Evolutionary conservation across 1,284 basidiomycete genomes (phyloP).

Genomic region (Ganoderma lingzhi): DNA sequence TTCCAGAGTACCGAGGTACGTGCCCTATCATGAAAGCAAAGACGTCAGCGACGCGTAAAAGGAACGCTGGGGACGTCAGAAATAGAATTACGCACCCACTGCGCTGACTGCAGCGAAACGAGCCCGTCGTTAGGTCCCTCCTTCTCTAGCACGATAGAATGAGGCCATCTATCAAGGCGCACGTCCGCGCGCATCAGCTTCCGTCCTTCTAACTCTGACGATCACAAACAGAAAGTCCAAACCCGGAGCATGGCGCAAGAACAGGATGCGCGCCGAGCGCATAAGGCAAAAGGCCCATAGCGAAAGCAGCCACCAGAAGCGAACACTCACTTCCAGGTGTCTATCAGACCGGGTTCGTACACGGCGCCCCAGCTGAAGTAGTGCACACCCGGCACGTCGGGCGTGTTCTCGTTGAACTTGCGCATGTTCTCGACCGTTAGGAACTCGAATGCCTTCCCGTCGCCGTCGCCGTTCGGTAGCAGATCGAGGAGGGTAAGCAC

Average conservation of each 20-base stretch:
- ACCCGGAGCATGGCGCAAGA: neutral
- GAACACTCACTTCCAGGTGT: conserved; percentile 79
- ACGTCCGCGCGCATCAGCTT: conserved; percentile 14
- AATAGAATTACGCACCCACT: conserved; percentile 66
- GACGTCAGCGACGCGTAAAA: neutral
- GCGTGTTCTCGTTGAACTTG: conserved; percentile 86
- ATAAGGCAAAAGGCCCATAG: neutral
- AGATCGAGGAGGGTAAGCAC: conserved; percentile 77
- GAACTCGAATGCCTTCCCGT: conserved; percentile 90
- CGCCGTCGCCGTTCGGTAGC: conserved; percentile 87
- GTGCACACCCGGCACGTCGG: conserved; percentile 77
- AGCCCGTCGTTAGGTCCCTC: conserved; percentile 95
- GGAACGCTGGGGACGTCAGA: conserved; percentile 14
- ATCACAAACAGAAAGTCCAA: conserved; percentile 6
- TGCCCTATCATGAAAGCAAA: conserved; percentile 56
- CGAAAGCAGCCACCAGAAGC: neutral
- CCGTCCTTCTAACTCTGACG: conserved; percentile 8
- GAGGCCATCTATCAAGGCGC: conserved; percentile 64
- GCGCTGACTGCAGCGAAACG: conserved; percentile 83
- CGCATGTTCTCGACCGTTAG: conserved; percentile 90
- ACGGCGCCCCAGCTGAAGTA: conserved; percentile 96
- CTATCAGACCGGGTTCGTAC: conserved; percentile 88
- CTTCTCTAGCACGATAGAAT: conserved; percentile 84
- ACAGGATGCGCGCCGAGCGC: neutral
- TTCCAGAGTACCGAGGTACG: conserved; percentile 85